These are phyloP conservation scores for Phytophthora vignae DNA, from an alignment of 352 stramenopile species.

Conservation along the genomic window DNA sequence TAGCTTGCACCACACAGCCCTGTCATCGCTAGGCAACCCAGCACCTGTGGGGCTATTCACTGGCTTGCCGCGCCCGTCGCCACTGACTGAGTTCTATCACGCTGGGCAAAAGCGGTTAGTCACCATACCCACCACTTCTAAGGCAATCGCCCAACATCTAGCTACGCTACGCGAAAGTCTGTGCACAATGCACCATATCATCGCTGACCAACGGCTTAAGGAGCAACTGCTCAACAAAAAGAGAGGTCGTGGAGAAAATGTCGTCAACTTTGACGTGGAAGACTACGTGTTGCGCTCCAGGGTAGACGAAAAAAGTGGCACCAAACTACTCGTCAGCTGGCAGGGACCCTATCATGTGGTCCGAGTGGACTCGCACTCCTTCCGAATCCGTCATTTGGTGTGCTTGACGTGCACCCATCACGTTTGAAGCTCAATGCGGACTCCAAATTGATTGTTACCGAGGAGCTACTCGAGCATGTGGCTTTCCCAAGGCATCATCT, in stretches of 20 bases:
- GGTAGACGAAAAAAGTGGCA: constrained; percentile 9
- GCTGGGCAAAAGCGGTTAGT: too few relatives aligned
- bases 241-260: background rate
- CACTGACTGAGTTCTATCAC: too few relatives aligned
- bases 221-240: constrained; percentile 14
- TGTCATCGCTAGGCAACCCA: too few relatives aligned
- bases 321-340: constrained; percentile 15
- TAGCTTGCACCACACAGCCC: too few relatives aligned
- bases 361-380: constrained; percentile 11
- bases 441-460: constrained; percentile 2
- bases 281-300: constrained; percentile 15
- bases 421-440: constrained; percentile 18
- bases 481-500: constrained; percentile 11
- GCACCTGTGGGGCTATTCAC: too few relatives aligned
- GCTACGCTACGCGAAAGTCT: background rate
- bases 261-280: constrained; percentile 15
- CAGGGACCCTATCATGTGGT: constrained; percentile 7
- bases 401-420: constrained; percentile 10
- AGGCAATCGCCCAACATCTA: constrained; percentile 12
- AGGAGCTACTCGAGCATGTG: constrained; percentile 17
- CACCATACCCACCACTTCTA: too few relatives aligned
- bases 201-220: constrained; percentile 4
- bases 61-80: too few relatives aligned
- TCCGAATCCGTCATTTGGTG: constrained; percentile 12
- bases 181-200: constrained; percentile 4